These are phyloP conservation scores for Candida silvicultrix DNA, from an alignment of 805 yeast species.

Conservation along the genomic window DNA sequence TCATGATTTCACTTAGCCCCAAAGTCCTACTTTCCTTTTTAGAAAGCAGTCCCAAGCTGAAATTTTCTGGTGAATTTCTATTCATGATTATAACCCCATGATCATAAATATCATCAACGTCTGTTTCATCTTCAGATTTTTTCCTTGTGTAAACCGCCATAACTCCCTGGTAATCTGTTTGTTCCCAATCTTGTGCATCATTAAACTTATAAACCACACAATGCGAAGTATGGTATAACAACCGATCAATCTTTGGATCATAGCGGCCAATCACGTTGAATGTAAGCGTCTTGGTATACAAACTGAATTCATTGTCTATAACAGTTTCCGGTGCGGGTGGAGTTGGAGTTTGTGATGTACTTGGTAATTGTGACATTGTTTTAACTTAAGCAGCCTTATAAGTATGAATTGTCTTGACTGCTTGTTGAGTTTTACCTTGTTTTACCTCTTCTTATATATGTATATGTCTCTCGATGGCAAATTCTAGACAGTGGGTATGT, in stretches of 20 bases:
- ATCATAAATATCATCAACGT: slow-evolving; percentile 35
- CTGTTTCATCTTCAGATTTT: slow-evolving; percentile 19
- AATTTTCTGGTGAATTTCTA: slow-evolving; percentile 61
- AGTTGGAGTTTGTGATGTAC: neutral
- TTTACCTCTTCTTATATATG: too few relatives aligned
- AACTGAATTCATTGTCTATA: slow-evolving; percentile 27
- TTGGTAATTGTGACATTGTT: neutral
- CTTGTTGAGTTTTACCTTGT: too few relatives aligned
- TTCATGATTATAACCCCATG: slow-evolving; percentile 70
- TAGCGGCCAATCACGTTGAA: slow-evolving; percentile 74
- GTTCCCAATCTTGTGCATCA: slow-evolving; percentile 58
- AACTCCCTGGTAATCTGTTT: slow-evolving; percentile 65
- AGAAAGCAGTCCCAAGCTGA: slow-evolving; percentile 63
- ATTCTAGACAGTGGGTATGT: too few relatives aligned
- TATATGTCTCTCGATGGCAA: too few relatives aligned
- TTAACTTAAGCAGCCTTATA: too few relatives aligned
- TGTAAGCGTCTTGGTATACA: slow-evolving; percentile 62
- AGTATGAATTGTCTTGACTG: too few relatives aligned
- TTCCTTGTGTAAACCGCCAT: slow-evolving; percentile 54
- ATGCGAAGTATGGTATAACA: slow-evolving; percentile 64
- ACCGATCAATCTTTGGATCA: slow-evolving; percentile 64
- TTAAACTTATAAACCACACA: slow-evolving; percentile 64
- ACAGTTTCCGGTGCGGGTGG: neutral
- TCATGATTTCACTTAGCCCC: slow-evolving; percentile 45
- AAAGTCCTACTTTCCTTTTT: slow-evolving; percentile 36